Base-by-base conservation (phyloP, 176 grass and related monocot genomes). In the Eleusine coracana region DNA sequence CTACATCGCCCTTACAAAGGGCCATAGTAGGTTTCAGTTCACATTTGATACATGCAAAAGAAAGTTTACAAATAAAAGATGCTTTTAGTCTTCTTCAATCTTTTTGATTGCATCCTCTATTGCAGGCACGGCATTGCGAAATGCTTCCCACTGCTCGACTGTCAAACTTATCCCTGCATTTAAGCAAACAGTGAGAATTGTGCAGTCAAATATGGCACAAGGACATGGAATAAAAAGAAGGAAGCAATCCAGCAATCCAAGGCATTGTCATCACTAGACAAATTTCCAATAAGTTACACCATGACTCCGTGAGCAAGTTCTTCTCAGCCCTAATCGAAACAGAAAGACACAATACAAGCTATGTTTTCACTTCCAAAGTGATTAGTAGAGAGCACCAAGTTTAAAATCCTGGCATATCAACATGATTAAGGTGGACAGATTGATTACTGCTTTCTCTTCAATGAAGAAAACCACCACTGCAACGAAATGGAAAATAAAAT, bases 71-170 rank as follows among this genome's bases (percentile, higher is more conserved):
- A 10, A 12, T 45, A 40, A 68, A 78, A 79, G 21, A 82, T 70
- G 54, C 41, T 66, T 68, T 90, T 68, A 91, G 49, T 91, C 88
- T 28, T 81, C 96, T 88, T 83, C 86, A 31, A 98, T 59, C 71
- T 88, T 86, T 78, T 85, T 90, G 51, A 98, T 92, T 50, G 96
- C 96, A 68, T 93, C 87, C 46, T 92, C 91, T 85, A 98, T 87
- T n/a, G 84, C 82, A 20, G 96, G 93, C 29, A 90, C 80, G 39
- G 85, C 77, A 50, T 95, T 80, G 16, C 73, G 69, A 64, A 98
- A 95, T 42, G 85, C 87, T 86, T 92, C 90, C 96, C 93, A 98
- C 84, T 98, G 96, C 71, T 98, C 91, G 1, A 88, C 80, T 3
- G 92, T 90, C 89, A 98, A 78, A 82, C 91, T 93, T 83, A 98